These are phyloP conservation scores for Cudoniella acicularis DNA, from an alignment of 495 filamentous ascomycete genomes.

Conservation along the genomic window DNA sequence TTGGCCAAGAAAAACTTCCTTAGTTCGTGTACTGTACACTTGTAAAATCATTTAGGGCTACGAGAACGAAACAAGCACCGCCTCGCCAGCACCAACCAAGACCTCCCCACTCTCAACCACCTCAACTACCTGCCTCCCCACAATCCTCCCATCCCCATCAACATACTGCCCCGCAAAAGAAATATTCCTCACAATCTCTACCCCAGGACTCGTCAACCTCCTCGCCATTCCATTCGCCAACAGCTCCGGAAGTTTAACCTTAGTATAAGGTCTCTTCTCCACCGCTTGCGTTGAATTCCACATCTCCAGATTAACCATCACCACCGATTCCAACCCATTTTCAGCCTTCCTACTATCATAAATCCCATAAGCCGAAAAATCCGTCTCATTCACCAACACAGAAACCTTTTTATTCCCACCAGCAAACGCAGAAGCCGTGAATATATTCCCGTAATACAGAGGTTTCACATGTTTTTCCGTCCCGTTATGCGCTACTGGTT, in stretches of 20 bases:
- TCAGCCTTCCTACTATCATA: conserved; percentile 11
- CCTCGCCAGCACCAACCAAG: conserved; percentile 18
- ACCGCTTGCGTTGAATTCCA: conserved; percentile 16
- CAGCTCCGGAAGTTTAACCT: conserved; percentile 1
- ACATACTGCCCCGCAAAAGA: conserved; percentile 16
- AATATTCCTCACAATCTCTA: conserved; percentile 13
- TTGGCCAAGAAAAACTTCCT: no score
- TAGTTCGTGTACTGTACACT: no score
- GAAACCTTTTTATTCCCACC: conserved; percentile 24
- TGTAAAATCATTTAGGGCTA: no score
- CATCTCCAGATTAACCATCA: conserved; percentile 13
- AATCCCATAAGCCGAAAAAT: conserved; percentile 19
- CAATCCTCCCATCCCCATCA: conserved; percentile 4
- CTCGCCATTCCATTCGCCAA: not conserved
- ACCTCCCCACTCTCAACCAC: conserved; percentile 1
- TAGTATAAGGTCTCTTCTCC: conserved; percentile 9
- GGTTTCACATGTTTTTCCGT: conserved; percentile 11
- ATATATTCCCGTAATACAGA: conserved; percentile 26
- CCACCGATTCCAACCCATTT: not conserved
- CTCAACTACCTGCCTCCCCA: conserved; percentile 11
- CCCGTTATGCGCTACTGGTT: conserved; percentile 16
- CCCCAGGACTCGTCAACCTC: conserved; percentile 15
- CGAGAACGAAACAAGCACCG: conserved; percentile 5
- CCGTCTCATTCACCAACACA: conserved; percentile 22
- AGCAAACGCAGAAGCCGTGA: conserved; percentile 16